These are phyloP conservation scores for Whalleya microplaca DNA, from an alignment of 2,329 filamentous ascomycete species.

Conservation along the genomic window DNA sequence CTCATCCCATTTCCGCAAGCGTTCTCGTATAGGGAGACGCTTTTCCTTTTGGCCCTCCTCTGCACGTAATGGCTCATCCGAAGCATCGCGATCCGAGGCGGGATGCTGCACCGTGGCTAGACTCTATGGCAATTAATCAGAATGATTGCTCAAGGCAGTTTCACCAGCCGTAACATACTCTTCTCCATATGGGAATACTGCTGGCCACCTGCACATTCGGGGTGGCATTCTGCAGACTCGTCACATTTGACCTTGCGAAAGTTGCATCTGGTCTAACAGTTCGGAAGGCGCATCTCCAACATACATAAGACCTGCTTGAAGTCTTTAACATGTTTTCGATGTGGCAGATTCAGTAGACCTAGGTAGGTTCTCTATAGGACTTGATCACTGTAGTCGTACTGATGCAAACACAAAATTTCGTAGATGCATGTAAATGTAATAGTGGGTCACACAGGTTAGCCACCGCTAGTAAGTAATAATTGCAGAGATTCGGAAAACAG, in stretches of 20 bases:
- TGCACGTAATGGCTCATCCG: conserved; percentile 1
- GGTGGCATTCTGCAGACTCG: conserved; percentile 12
- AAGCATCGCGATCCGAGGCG: conserved; percentile 1
- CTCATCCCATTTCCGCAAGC: conserved; percentile 46
- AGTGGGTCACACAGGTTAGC: too few species aligned
- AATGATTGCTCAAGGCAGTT: neutral
- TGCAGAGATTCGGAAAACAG: too few species aligned
- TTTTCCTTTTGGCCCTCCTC: conserved; percentile 1
- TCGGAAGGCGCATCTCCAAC: conserved; percentile 36
- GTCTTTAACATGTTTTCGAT: conserved; percentile 32
- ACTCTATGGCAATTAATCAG: conserved; percentile 21
- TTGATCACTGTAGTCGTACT: neutral
- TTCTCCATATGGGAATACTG: conserved; percentile 20
- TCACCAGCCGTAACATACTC: conserved; percentile 24
- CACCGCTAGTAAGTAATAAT: too few species aligned
- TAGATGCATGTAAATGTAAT: too few species aligned
- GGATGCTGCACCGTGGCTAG: conserved; percentile 35
- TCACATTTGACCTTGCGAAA: conserved; percentile 10
- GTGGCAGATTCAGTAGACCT: neutral
- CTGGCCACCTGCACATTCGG: conserved; percentile 2
- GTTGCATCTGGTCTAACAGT: conserved; percentile 12
- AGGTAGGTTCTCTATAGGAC: neutral
- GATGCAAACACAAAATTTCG: conserved; percentile 7
- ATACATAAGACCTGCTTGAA: conserved; percentile 35
- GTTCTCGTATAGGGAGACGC: conserved; percentile 42